Evolutionary conservation across 805 yeast genomes (phyloP).

Genomic region (Myxozyma kluyveri): DNA sequence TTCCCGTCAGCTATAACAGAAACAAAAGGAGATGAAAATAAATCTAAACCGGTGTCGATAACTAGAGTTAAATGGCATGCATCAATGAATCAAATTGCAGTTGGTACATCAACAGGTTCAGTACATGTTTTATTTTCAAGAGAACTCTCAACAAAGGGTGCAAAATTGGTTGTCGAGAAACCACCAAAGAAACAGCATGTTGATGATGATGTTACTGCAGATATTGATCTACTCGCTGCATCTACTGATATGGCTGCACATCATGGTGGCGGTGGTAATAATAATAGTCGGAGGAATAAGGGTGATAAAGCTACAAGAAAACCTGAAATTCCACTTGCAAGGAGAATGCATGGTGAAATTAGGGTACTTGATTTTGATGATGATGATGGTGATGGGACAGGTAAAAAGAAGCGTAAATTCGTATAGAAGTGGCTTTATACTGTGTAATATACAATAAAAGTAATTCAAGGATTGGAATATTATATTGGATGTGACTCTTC

Average conservation of each 20-base stretch:
- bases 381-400: conserved; percentile 11
- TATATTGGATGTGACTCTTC: too few species aligned
- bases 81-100: conserved; percentile 36
- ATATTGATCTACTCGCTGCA: conserved; percentile 35
- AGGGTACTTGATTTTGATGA: conserved; percentile 10
- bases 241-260: conserved; percentile 9
- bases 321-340: conserved; percentile 31
- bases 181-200: conserved; percentile 36
- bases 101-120: conserved; percentile 35
- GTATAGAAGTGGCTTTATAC: too few species aligned
- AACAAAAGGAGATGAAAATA: not conserved
- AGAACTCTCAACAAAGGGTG: conserved; percentile 35
- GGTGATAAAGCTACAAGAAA: conserved; percentile 12
- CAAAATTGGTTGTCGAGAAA: conserved; percentile 32
- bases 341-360: conserved; percentile 24
- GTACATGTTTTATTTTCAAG: conserved; percentile 35
- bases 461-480: too few species aligned
- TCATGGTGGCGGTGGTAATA: conserved; percentile 1
- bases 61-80: conserved; percentile 34
- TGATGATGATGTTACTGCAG: conserved; percentile 36
- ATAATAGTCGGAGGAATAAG: conserved; percentile 12
- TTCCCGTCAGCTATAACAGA: conserved; percentile 4
- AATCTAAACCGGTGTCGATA: conserved; percentile 13
- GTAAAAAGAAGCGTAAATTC: conserved; percentile 5
- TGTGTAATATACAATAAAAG: too few species aligned